These are phyloP conservation scores for Daucus carota DNA, from an alignment of 129 eudicot genomes.

Conservation along the genomic window DH1_v3.0 NC_030386.2:22616501-22617000, in stretches of 20 bases:
- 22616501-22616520: too few species aligned
- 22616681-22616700: too few species aligned
- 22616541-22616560: slow-evolving; percentile 24
- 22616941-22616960: too few species aligned
- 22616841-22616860: not conserved
- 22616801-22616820: not conserved
- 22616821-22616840: not conserved
- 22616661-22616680: too few species aligned
- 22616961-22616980: too few species aligned
- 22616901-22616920: too few species aligned
- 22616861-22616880: not conserved
- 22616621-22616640: not conserved
- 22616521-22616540: too few species aligned
- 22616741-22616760: not conserved
- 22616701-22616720: not conserved
- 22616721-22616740: not conserved
- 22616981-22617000: too few species aligned
- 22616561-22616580: not conserved
- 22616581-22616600: not conserved
- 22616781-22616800: not conserved
- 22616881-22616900: too few species aligned
- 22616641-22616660: not conserved
- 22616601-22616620: not conserved
- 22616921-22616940: too few species aligned
- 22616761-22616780: not conserved